Evolutionary conservation across 352 stramenopile genomes (phyloP).

Genomic region (Globisporangium parvum): DNA sequence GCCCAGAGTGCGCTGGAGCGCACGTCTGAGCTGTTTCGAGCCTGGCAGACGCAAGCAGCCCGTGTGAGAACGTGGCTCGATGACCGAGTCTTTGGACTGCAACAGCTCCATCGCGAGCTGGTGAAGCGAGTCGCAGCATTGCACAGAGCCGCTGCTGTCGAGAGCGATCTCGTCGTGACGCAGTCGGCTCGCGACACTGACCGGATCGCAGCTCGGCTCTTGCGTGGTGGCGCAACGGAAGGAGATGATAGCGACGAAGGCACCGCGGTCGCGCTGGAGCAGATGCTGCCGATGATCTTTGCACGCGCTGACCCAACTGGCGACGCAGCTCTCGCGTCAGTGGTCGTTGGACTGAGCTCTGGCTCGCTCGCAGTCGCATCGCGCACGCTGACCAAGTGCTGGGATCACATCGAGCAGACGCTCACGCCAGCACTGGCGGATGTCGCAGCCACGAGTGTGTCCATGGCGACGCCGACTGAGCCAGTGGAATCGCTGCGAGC

Average conservation of each 20-base stretch:
- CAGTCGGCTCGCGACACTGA: neutral
- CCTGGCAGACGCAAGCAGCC: conserved; percentile 1
- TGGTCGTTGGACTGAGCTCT: conserved; percentile 1
- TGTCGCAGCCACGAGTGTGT: neutral
- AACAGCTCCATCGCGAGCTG: conserved; percentile 6
- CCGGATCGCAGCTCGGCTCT: too few species aligned
- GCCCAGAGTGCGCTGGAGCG: conserved; percentile 10
- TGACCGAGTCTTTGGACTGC: neutral
- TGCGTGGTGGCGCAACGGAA: too few species aligned
- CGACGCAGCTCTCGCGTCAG: neutral
- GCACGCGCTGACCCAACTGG: too few species aligned
- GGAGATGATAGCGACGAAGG: neutral
- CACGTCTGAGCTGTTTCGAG: neutral
- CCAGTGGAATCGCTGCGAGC: neutral
- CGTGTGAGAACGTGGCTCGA: neutral
- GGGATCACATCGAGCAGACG: neutral
- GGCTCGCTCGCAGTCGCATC: conserved; percentile 3
- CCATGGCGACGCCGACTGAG: neutral
- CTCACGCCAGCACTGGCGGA: conserved; percentile 1
- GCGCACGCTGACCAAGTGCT: conserved; percentile 6
- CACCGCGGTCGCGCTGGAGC: too few species aligned
- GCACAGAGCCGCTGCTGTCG: neutral
- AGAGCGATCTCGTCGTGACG: too few species aligned
- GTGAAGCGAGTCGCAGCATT: neutral
- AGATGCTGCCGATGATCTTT: neutral